Base-by-base conservation (phyloP, 2,329 filamentous ascomycete species). In the Thelonectria blattea region DNA sequence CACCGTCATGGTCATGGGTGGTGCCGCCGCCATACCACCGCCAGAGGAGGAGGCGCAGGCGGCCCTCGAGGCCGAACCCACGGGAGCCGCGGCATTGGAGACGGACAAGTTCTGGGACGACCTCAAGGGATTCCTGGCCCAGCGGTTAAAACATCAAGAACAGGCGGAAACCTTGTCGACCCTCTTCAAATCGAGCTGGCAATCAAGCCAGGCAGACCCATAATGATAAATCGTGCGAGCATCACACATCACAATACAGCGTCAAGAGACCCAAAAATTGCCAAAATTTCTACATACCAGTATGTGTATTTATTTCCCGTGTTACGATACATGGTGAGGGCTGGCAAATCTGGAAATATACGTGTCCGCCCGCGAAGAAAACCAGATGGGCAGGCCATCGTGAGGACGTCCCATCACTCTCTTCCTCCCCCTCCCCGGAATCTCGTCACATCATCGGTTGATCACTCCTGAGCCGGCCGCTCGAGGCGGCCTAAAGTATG, bases 101-200 rank as follows among this genome's bases (percentile, higher is more conserved):
- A 89, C 86, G 12, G 85, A 89, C 7, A 88, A 84, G 56, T 99
- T 99, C 73, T 99, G 95, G 95, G 78, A 78, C 9, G 95, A 98
- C 79, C 76, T 99, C 64, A 87, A 88, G 72, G 90, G 85, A 0
- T 98, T 94, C 76, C 74, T 99, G 74, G 79, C 87, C 71, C 91
- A 93, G 79, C 85, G 92, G 73, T 78, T 97, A 69, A 88, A 90
- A 76, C 90, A 96, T 73, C 87, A 87, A 71, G 77, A 76, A 58
- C 76, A 82, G 71, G 91, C 90, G 1, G 85, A 85, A 66, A 85
- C 87, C 68, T 75, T 94, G 69, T 83, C 84, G 37, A 79, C 75
- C 5, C 74, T 91, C 20, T 97, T 97, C 72, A 89, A 85, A 76
- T 80, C 79, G 46, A 89, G 89, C 45, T 95, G 91, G 89, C 82